Evolutionary conservation across 441 rosid species (phyloP).

Genomic region (Brassica hybrid): DNA sequence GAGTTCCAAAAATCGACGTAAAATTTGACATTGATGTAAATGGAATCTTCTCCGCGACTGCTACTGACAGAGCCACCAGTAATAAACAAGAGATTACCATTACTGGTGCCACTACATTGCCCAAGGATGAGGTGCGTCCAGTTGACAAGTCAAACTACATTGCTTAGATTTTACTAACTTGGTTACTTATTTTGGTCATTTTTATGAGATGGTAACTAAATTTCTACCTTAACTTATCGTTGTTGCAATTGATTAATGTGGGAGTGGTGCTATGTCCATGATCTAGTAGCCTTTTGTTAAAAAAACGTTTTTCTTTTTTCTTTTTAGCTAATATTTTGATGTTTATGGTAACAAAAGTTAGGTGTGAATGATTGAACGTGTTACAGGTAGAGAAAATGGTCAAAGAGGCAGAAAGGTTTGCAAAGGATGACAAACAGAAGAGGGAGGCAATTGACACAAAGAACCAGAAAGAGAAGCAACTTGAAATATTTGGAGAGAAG

Average conservation of each 20-base stretch:
- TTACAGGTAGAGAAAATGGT: slow-evolving; percentile 86
- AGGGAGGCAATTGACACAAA: too few relatives aligned
- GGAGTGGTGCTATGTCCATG: too few relatives aligned
- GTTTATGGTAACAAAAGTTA: too few relatives aligned
- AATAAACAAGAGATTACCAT: slow-evolving; percentile 97
- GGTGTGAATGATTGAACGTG: background rate
- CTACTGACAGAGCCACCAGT: slow-evolving; percentile 81
- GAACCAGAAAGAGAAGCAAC: slow-evolving; percentile 88
- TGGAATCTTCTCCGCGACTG: slow-evolving; percentile 86
- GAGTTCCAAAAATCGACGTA: slow-evolving; percentile 93
- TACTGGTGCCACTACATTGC: slow-evolving; percentile 96
- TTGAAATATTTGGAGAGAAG: slow-evolving; percentile 82
- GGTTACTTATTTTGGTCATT: too few relatives aligned
- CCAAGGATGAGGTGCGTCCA: slow-evolving; percentile 54
- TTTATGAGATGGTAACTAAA: too few relatives aligned
- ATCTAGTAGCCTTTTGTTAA: too few relatives aligned
- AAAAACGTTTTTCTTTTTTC: too few relatives aligned
- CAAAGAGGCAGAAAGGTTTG: slow-evolving; percentile 39
- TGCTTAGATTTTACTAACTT: slow-evolving; percentile 55
- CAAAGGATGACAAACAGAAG: too few relatives aligned
- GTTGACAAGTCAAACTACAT: slow-evolving; percentile 56
- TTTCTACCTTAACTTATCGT: too few relatives aligned
- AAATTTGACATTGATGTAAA: slow-evolving; percentile 96
- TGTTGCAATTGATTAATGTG: too few relatives aligned
- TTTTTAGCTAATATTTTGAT: too few relatives aligned